Evolutionary conservation across 75 land plant genomes (phyloP).

Genomic region (Pseudotsuga menziesii): DNA sequence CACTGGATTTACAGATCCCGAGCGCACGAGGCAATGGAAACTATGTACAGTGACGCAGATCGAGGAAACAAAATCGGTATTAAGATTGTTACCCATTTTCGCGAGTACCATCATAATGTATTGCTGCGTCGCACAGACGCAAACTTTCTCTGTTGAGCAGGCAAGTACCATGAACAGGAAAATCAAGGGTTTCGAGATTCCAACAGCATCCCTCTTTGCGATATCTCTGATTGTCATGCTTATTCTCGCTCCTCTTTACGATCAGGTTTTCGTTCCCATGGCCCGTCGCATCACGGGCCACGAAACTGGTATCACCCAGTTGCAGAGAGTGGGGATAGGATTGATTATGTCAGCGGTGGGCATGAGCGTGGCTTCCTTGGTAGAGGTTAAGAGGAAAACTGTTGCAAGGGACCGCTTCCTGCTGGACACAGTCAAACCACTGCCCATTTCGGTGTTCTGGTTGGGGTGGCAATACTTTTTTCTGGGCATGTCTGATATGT

Average conservation of each 20-base stretch:
- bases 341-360: slow-evolving; percentile 44
- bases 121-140: slow-evolving; percentile 58
- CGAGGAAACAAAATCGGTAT: slow-evolving; percentile 60
- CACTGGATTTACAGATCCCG: neutral
- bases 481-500: slow-evolving; percentile 39
- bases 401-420: slow-evolving; percentile 22
- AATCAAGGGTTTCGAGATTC: slow-evolving; percentile 41
- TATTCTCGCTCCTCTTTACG: slow-evolving; percentile 50
- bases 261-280: slow-evolving; percentile 39
- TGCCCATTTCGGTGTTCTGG: slow-evolving; percentile 30
- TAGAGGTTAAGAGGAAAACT: slow-evolving; percentile 43
- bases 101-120: slow-evolving; percentile 49
- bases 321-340: slow-evolving; percentile 63
- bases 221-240: slow-evolving; percentile 42
- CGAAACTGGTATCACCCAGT: slow-evolving; percentile 44
- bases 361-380: slow-evolving; percentile 50
- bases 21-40: slow-evolving; percentile 25
- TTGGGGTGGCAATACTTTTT: slow-evolving; percentile 31
- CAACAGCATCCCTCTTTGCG: slow-evolving; percentile 54
- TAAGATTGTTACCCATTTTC: slow-evolving; percentile 62
- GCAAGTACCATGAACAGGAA: slow-evolving; percentile 56
- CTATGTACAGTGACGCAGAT: slow-evolving; percentile 64
- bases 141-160: slow-evolving; percentile 63
- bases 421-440: neutral
- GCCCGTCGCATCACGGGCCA: slow-evolving; percentile 35